These are phyloP conservation scores for Paraphaeosphaeria minitans DNA, from an alignment of 2,329 filamentous ascomycete genomes.

Conservation along the genomic window DNA sequence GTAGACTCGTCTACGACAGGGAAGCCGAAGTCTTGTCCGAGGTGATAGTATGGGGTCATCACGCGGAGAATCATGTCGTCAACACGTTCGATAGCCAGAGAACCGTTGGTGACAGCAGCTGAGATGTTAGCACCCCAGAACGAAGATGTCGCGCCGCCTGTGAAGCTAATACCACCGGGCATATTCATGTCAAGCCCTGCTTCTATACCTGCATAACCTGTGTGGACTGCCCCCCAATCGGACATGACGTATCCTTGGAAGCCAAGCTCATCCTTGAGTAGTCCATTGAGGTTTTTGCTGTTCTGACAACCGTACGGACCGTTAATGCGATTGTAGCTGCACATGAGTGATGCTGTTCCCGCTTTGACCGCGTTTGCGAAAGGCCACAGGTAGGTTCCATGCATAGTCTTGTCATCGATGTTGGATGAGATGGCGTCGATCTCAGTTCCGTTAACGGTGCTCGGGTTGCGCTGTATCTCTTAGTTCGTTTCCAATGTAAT, in stretches of 20 bases:
- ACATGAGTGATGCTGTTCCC: conserved; percentile 66
- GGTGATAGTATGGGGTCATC: conserved; percentile 53
- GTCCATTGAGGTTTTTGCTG: conserved; percentile 52
- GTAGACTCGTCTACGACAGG: conserved; percentile 41
- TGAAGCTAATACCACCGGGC: conserved; percentile 40
- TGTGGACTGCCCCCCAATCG: conserved; percentile 53
- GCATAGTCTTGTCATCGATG: conserved; percentile 65
- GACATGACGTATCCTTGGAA: conserved; percentile 53
- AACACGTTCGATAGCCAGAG: conserved; percentile 45
- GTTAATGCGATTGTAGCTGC: conserved; percentile 50
- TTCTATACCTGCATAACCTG: conserved; percentile 51
- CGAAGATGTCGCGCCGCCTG: conserved; percentile 14
- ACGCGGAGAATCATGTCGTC: conserved; percentile 55
- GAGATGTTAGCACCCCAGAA: conserved; percentile 49
- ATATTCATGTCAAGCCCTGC: conserved; percentile 58
- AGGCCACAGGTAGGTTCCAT: conserved; percentile 71
- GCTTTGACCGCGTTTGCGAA: conserved; percentile 66
- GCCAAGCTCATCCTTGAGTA: conserved; percentile 58
- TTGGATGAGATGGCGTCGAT: conserved; percentile 65
- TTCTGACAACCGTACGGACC: conserved; percentile 42
- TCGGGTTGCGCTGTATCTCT: conserved; percentile 52
- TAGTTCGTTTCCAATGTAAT: conserved; percentile 67
- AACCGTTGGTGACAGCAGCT: conserved; percentile 47
- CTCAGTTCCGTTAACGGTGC: conserved; percentile 43
- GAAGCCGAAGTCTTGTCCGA: conserved; percentile 47